Evolutionary conservation across 345 rosid genomes (phyloP), one percentile per base, ranked within the genome.

Genomic region (Iberis pinnata): DNA sequence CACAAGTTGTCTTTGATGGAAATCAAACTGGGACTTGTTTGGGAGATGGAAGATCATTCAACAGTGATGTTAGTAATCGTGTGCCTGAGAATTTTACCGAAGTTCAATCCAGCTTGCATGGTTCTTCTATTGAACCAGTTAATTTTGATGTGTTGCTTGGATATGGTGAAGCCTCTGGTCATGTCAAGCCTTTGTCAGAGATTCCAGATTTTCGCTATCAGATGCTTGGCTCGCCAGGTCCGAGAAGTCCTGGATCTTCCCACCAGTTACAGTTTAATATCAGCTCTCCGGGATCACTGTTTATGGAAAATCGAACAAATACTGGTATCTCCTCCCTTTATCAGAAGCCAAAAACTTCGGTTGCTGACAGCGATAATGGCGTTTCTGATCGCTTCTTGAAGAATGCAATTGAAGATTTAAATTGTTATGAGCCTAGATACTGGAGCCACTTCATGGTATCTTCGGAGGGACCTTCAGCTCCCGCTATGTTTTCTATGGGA

Each of bases 201-300:
- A 63, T 43, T 64, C 43, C 71, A 9, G 82, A 77, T 73, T 64
- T 69, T 61, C 55, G 32, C 59, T 43, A 50, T 58, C 78, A 37
- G 64, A 58, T 71, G 45, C 73, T 64, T 73, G 92, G 68, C 62
- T 78, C 84, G 22, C 82, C 79, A 16, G 78, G 80, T 76, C 80
- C 75, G 72, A 77, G 46, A 67, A 82, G 77, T 60, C 82, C 78
- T 56, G 63, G 64, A 2, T 57, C 61, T 55, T 63, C 75, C 44
- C 70, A 49, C 59, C 61, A 70, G 43, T 60, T 68, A 39, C 63
- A 53, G 48, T 68, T 70, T 65, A 46, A 60, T 65, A 63, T 65
- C 27, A 65, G 63, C 41, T 40, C 45, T 36, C 53, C 61, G 16
- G 4, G 58, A 43, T 45, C 68, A 35, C 67, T 69, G 12, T 42